Conservation (phyloP, 2,329 filamentous ascomycete species). For the Paraconiothyrium sp. region DNA sequence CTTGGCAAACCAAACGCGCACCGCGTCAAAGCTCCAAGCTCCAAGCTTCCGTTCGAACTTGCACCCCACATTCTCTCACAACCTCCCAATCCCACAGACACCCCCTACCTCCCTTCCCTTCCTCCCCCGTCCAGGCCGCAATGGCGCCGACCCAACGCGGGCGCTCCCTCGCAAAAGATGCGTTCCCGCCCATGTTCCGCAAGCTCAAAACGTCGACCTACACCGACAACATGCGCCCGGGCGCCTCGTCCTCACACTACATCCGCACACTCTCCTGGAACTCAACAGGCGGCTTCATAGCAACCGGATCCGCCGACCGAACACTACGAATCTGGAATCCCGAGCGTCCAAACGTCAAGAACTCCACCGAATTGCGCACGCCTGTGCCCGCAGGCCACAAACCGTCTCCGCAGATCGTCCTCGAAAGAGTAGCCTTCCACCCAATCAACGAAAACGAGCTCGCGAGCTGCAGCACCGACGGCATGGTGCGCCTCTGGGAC, state of each 20-base stretch:
- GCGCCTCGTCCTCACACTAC: constrained; percentile 45
- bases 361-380: constrained; percentile 79
- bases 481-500: constrained; percentile 82
- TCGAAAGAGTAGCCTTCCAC: constrained; percentile 82
- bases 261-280: constrained; percentile 89
- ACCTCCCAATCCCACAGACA: neutral
- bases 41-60: neutral
- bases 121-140: neutral
- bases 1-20: constrained; percentile 2
- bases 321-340: constrained; percentile 84
- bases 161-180: constrained; percentile 72
- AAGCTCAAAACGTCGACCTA: constrained; percentile 77
- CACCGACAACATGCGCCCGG: constrained; percentile 51
- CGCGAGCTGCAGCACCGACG: constrained; percentile 77
- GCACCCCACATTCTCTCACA: neutral
- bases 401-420: constrained; percentile 36
- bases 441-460: constrained; percentile 80
- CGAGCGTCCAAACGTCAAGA: constrained; percentile 76
- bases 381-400: constrained; percentile 52
- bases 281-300: constrained; percentile 81
- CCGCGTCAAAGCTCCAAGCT: neutral
- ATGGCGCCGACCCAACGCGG: constrained; percentile 57
- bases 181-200: constrained; percentile 73
- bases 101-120: neutral
- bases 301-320: constrained; percentile 77